phyloP scores from a whole-genome alignment of 2,329 filamentous ascomycete genomes.

The Myriosclerotinia duriaeana region DNA sequence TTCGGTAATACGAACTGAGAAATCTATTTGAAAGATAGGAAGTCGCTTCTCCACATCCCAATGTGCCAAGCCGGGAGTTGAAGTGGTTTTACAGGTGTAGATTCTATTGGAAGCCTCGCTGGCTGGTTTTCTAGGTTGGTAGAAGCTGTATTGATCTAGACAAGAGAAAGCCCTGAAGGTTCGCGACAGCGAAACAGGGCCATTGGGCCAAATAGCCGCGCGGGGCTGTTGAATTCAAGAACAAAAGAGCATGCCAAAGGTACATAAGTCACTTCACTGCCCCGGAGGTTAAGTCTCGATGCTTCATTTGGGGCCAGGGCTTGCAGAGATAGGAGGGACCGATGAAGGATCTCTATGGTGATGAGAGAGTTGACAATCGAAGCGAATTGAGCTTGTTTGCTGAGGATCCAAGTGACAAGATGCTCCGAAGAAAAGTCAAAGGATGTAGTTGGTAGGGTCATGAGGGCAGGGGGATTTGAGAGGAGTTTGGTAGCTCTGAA shows the following conservation, averaged over 20 bases:
- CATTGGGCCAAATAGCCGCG: background rate
- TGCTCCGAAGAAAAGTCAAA: background rate
- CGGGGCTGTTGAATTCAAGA: no score
- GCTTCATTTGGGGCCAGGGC: no score
- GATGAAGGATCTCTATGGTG: background rate
- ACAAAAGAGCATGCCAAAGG: background rate
- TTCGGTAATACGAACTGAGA: background rate
- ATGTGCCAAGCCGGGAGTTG: background rate
- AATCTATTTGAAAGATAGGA: background rate
- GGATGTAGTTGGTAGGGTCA: background rate
- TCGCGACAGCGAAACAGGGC: background rate
- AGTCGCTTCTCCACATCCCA: background rate
- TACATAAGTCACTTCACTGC: background rate
- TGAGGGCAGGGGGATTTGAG: background rate
- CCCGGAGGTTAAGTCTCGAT: background rate
- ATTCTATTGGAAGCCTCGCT: background rate
- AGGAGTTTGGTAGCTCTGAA: background rate
- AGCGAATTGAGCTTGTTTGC: background rate
- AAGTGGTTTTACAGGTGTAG: background rate
- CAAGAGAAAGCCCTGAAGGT: no score
- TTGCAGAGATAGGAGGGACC: background rate
- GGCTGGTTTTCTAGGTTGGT: background rate
- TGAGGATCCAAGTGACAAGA: no score
- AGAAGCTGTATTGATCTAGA: background rate
- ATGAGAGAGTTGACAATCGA: background rate